These are phyloP conservation scores for Rhodamnia rubescens DNA, from an alignment of 345 rosid species.

Conservation along the genomic window DNA sequence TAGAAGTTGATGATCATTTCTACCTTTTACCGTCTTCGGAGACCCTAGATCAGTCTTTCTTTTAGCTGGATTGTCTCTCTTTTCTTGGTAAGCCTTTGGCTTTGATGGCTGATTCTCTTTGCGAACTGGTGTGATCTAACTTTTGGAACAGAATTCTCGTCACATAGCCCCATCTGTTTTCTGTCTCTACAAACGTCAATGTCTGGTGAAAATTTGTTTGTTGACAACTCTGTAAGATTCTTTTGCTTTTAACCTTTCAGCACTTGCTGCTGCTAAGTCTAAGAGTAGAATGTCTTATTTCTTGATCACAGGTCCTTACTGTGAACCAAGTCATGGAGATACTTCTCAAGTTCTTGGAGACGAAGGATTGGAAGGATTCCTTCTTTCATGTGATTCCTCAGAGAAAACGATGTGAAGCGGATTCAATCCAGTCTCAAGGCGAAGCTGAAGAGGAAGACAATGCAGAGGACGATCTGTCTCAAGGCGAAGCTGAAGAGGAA, in stretches of 20 bases:
- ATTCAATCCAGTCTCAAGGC: constrained; percentile 16
- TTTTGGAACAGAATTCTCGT: not conserved
- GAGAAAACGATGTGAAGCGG: constrained; percentile 56
- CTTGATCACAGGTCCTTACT: constrained; percentile 62
- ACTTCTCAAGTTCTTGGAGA: constrained; percentile 71
- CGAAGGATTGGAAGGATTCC: constrained; percentile 72
- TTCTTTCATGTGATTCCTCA: constrained; percentile 89
- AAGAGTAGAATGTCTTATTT: not conserved
- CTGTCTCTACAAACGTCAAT: not conserved
- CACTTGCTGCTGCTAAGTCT: not conserved
- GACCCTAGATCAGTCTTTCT: not conserved
- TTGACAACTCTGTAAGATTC: not conserved
- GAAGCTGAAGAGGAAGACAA: constrained; percentile 13
- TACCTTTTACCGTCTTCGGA: not conserved
- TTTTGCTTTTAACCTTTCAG: not conserved
- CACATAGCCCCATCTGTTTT: not conserved
- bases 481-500: constrained; percentile 10
- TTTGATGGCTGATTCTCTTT: not conserved
- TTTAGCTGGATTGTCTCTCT: not conserved
- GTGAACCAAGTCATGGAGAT: constrained; percentile 96
- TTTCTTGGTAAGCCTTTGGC: not conserved
- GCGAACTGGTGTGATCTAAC: not conserved
- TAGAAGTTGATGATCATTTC: not conserved
- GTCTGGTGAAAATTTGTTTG: not conserved
- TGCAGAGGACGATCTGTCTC: constrained; percentile 17